Conservation (phyloP, 139 green algal genomes). For the Volvox africanus region DNA sequence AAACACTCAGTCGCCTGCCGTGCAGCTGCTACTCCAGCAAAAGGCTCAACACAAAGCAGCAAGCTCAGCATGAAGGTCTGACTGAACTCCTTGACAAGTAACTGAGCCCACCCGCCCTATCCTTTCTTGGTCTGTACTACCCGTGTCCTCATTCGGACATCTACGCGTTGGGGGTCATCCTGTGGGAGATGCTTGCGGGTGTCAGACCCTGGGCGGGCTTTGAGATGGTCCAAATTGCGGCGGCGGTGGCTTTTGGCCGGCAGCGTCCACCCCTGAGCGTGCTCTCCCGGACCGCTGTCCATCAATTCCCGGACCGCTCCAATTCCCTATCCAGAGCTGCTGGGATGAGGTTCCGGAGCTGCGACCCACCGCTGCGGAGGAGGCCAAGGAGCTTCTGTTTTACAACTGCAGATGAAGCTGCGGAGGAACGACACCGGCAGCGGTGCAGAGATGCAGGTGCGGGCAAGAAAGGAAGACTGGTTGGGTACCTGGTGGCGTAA, state of each 20-base stretch:
- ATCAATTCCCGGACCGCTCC: neutral
- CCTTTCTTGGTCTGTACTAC: neutral
- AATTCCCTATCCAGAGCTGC: neutral
- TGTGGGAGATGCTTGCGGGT: conserved; percentile 27
- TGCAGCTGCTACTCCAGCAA: neutral
- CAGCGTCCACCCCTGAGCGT: neutral
- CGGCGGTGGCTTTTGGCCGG: neutral
- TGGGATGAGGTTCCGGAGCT: conserved; percentile 2
- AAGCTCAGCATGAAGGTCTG: too few species aligned
- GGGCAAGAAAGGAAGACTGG: too few species aligned
- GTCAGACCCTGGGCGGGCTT: neutral
- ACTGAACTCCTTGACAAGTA: neutral
- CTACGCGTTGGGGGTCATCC: neutral
- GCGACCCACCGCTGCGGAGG: neutral
- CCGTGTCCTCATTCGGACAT: conserved; percentile 17
- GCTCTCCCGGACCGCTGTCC: neutral
- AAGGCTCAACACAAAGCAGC: neutral
- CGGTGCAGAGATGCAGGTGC: too few species aligned
- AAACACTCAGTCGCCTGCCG: too few species aligned
- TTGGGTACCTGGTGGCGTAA: too few species aligned
- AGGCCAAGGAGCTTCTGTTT: conserved; percentile 18
- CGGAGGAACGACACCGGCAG: neutral
- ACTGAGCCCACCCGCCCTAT: neutral
- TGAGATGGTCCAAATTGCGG: neutral
- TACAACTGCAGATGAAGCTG: neutral